Percentiles rank a stretch among this genome's conserved stretches.
These are phyloP conservation scores for Cutaneotrichosporon dermatis DNA, from an alignment of 1,284 basidiomycete genomes.

Conservation along the genomic window DNA sequence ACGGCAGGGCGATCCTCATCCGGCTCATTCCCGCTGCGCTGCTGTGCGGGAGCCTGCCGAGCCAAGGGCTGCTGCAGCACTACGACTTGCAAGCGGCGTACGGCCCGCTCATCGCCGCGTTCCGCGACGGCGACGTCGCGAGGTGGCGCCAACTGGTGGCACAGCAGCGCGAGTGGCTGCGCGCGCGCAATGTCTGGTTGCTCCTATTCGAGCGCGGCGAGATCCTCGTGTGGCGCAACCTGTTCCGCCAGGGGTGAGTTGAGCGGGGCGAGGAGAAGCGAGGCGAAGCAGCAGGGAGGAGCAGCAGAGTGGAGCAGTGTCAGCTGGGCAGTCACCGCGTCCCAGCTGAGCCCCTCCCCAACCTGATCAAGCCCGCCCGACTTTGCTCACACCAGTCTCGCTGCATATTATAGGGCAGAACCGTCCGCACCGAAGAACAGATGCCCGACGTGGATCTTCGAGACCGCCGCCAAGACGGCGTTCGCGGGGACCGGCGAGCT, in stretches of 20 bases:
- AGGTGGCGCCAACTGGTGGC: slow-evolving; percentile 41
- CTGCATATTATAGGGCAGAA: slow-evolving; percentile 27
- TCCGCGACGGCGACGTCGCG: slow-evolving; percentile 41
- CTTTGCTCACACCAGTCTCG: slow-evolving; percentile 24
- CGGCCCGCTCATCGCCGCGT: slow-evolving; percentile 42
- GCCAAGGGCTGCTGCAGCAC: slow-evolving; percentile 24
- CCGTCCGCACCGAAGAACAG: slow-evolving; percentile 24
- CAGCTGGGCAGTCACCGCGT: too few relatives aligned
- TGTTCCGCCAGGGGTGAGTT: slow-evolving; percentile 47
- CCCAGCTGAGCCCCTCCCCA: too few relatives aligned
- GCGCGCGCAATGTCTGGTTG: slow-evolving; percentile 44
- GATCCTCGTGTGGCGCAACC: slow-evolving; percentile 49
- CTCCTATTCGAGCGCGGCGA: slow-evolving; percentile 49
- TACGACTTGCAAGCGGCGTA: slow-evolving; percentile 43
- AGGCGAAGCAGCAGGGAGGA: too few relatives aligned
- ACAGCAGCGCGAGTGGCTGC: slow-evolving; percentile 43
- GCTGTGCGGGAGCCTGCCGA: slow-evolving; percentile 44
- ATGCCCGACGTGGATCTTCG: slow-evolving; percentile 42
- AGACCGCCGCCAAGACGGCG: slow-evolving; percentile 23
- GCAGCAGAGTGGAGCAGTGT: too few relatives aligned
- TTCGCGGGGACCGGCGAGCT: slow-evolving; percentile 40
- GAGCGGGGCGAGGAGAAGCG: too few relatives aligned
- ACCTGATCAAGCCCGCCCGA: too few relatives aligned
- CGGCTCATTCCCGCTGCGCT: slow-evolving; percentile 47
- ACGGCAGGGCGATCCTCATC: slow-evolving; percentile 47